Evolutionary conservation across 106 monocot genomes (phyloP).

Genomic region (Triglochin maritima): DNA sequence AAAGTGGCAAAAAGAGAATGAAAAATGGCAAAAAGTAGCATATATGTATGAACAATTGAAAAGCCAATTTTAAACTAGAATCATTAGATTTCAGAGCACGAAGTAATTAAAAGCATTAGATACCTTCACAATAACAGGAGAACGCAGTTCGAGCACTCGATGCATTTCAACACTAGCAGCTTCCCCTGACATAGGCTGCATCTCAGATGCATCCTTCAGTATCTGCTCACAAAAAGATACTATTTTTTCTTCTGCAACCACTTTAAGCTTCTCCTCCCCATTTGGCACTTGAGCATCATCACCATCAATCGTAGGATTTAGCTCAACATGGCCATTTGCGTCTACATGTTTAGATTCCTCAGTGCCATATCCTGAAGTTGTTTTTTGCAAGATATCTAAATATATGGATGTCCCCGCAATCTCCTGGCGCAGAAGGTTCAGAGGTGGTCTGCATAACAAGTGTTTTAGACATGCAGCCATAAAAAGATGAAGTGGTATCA

Average conservation of each 20-base stretch:
- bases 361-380: constrained; percentile 32
- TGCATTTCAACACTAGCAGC: constrained; percentile 61
- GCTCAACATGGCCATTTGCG: neutral
- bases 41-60: neutral
- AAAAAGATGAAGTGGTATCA: neutral
- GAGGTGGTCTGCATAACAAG: constrained; percentile 58
- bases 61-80: neutral
- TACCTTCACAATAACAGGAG: constrained; percentile 97
- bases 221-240: constrained; percentile 87
- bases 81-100: neutral
- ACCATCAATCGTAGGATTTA: neutral
- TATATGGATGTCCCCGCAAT: constrained; percentile 84
- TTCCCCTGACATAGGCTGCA: constrained; percentile 56
- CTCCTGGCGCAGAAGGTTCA: constrained; percentile 94
- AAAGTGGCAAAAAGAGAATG: no score
- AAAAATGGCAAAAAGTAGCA: no score
- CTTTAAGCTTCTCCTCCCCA: constrained; percentile 49
- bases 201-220: constrained; percentile 84
- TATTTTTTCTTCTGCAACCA: constrained; percentile 78
- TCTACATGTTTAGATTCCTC: constrained; percentile 11
- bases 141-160: constrained; percentile 67
- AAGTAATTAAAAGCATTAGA: neutral
- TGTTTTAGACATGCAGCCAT: constrained; percentile 2
- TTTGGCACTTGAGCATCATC: constrained; percentile 9
- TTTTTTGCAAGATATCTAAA: constrained; percentile 82